phyloP scores from a whole-genome alignment of 352 stramenopile genomes.

The Phytophthora multivora region DNA sequence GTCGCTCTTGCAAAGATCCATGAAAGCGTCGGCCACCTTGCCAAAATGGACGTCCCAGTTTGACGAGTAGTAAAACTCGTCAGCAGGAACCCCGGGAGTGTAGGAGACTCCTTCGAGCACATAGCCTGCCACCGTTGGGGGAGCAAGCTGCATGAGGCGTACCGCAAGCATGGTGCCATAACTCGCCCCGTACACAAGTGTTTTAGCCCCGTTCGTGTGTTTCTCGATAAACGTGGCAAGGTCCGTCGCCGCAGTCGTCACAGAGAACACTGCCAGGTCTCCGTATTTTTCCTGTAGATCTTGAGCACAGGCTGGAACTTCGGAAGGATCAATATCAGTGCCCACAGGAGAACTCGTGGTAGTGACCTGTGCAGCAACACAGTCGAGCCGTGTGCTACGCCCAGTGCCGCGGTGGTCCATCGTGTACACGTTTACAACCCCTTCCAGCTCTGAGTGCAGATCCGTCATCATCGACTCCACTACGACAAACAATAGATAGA shows the following conservation, averaged over 20 bases:
- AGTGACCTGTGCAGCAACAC: background rate
- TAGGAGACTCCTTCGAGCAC: background rate
- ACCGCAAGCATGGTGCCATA: background rate
- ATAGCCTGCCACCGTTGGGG: background rate
- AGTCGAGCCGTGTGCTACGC: background rate
- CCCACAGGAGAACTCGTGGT: background rate
- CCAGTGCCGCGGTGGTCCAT: background rate
- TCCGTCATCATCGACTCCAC: background rate
- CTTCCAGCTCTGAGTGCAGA: background rate
- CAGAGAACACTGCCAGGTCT: background rate
- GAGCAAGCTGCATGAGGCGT: background rate
- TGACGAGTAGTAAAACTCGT: background rate
- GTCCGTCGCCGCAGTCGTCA: background rate
- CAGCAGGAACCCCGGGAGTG: background rate
- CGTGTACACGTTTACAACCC: background rate
- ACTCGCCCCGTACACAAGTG: background rate
- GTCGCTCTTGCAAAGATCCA: background rate
- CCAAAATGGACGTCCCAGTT: background rate
- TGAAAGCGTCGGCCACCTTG: background rate
- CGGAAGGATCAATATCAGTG: background rate
- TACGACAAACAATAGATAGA: background rate
- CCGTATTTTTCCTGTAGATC: background rate
- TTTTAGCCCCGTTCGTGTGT: background rate
- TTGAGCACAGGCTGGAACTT: background rate
- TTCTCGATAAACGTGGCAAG: background rate